Base-by-base conservation (phyloP, 192 early-diverging fungal species). In the Backusella tuberculispora region DNA sequence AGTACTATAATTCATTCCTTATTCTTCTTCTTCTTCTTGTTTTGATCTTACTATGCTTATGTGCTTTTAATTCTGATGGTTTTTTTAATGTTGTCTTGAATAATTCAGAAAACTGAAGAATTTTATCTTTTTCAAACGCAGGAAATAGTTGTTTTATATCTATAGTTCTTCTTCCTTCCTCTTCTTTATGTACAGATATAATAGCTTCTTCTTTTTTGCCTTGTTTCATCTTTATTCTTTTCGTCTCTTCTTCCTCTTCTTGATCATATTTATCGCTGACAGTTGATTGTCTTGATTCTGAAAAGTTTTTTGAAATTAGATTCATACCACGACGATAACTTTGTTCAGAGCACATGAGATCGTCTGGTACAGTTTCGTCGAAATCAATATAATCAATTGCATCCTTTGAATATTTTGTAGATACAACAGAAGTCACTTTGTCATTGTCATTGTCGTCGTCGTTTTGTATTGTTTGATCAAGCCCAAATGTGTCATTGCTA, bases 371-470 rank as follows among this genome's bases (percentile, higher is more conserved):
- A 17, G 92, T 76, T 67, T 97, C 95, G 72, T 94, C 87, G 73
- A 92, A 90, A 66, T 94, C 93, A 0, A 91, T 94, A 75, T 87
- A 97, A 79, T 97, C 95, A 5, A 95, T 80, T 1, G 94, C 95
- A 78, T 94, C 90, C 29, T 83, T 84, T 34, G 85, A 83, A 63
- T 83, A 77, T 37, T 60, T 38, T 14, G 74, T 76, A 37, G 90
- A 91, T 56, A 86, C 79, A 41, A 90, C 86, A 34, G 63, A 73
- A 13, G 80, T 80, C 12, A 41, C 29, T 17, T 77, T 65, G 24
- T 83, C 84, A 44, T 80, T 79, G 3, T 86, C 87, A 8, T 83
- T 78, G 2, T 76, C 85, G 26, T 56, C 83, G 13, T 81, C 84
- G 6, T 81, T 63, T 40, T 50, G 50, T 50, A 78, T 87, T 66